phyloP scores from a whole-genome alignment of 129 eudicot species.

The Arctium minus region DNA sequence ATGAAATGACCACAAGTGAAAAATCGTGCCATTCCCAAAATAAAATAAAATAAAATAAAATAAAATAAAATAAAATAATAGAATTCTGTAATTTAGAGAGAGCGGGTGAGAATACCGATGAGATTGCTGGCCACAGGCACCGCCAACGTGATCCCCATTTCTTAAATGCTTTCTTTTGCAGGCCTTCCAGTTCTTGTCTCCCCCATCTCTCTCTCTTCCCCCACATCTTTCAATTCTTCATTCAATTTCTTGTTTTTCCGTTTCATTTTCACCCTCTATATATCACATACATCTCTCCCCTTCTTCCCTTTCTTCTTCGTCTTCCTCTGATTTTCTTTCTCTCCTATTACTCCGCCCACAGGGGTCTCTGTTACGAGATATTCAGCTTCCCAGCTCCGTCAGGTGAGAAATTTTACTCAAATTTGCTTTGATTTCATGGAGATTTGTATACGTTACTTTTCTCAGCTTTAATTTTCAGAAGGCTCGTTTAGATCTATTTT shows the following conservation, averaged over 20 bases:
- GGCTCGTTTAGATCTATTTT: background rate
- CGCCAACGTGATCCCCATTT: slow-evolving; percentile 41
- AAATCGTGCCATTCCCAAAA: background rate
- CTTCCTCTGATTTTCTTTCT: background rate
- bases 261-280: slow-evolving; percentile 17
- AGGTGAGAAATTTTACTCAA: background rate
- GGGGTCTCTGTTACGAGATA: slow-evolving; percentile 10
- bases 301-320: slow-evolving; percentile 9
- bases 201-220: slow-evolving; percentile 8
- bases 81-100: slow-evolving; percentile 1
- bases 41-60: background rate
- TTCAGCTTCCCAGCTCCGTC: background rate
- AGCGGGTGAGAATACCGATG: slow-evolving; percentile 39
- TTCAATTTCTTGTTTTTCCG: background rate
- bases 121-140: slow-evolving; percentile 41
- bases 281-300: slow-evolving; percentile 11
- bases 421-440: background rate
- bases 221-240: background rate
- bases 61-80: background rate
- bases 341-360: background rate
- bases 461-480: background rate
- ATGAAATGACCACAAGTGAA: background rate
- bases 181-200: slow-evolving; percentile 34
- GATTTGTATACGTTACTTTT: background rate
- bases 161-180: slow-evolving; percentile 17